Percentiles rank a stretch among this genome's conserved stretches.
Evolutionary conservation across 495 filamentous ascomycete species (phyloP).

Genomic region (Xanthoparmelia taractica): DNA sequence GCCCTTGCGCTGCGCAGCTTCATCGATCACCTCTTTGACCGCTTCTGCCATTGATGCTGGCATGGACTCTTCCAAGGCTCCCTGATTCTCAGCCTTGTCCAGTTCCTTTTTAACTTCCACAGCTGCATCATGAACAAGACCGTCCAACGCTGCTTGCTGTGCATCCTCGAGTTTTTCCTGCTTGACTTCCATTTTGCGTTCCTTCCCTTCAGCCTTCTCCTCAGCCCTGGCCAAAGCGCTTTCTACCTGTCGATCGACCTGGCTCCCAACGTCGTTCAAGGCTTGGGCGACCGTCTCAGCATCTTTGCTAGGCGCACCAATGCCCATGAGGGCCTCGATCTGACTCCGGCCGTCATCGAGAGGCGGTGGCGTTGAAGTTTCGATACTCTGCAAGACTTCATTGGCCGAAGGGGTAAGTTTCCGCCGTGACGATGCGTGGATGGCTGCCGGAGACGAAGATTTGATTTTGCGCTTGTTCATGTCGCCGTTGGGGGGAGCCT

Average conservation of each 20-base stretch:
- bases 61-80: slow-evolving; percentile 44
- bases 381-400: slow-evolving; percentile 26
- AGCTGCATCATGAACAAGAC: slow-evolving; percentile 39
- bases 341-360: slow-evolving; percentile 30
- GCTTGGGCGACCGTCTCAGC: slow-evolving; percentile 66
- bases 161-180: slow-evolving; percentile 37
- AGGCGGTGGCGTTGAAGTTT: slow-evolving; percentile 32
- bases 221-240: slow-evolving; percentile 52
- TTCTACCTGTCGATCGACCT: slow-evolving; percentile 61
- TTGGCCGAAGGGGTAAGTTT: slow-evolving; percentile 24
- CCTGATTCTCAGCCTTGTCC: slow-evolving; percentile 45
- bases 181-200: slow-evolving; percentile 36
- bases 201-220: slow-evolving; percentile 31
- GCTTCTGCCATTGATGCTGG: slow-evolving; percentile 46
- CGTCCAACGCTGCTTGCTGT: slow-evolving; percentile 37
- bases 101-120: slow-evolving; percentile 50
- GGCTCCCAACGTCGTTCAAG: slow-evolving; percentile 56
- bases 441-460: slow-evolving; percentile 23
- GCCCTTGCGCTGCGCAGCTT: slow-evolving; percentile 46
- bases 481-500: slow-evolving; percentile 22
- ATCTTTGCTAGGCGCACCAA: slow-evolving; percentile 36
- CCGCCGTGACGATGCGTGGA: slow-evolving; percentile 23
- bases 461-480: slow-evolving; percentile 27
- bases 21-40: slow-evolving; percentile 51
- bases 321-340: slow-evolving; percentile 29